Evolutionary conservation across 163 green algal genomes (phyloP).

Genomic region (Chlamydomonas reinhardtii): DNA sequence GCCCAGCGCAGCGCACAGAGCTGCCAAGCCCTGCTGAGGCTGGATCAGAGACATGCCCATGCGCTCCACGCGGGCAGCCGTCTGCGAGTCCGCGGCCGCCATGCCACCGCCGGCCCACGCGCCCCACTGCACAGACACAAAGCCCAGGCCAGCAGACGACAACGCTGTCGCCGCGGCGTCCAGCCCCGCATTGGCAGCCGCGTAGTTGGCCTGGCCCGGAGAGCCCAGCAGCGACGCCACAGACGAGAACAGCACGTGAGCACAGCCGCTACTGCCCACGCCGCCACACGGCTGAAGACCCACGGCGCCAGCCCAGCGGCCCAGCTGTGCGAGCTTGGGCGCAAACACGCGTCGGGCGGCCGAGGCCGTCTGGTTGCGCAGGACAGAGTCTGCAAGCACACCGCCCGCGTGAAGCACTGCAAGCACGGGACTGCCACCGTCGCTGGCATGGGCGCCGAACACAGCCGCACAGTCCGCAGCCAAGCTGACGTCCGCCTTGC

Average conservation of each 20-base stretch:
- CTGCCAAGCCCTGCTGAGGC: slow-evolving; percentile 69
- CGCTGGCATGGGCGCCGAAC: background rate
- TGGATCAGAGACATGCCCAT: slow-evolving; percentile 85
- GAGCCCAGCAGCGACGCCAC: slow-evolving; percentile 83
- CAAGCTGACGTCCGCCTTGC: slow-evolving; percentile 31
- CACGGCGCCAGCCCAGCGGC: background rate
- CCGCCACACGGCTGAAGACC: slow-evolving; percentile 41
- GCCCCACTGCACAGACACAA: slow-evolving; percentile 83
- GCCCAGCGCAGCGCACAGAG: slow-evolving; percentile 48
- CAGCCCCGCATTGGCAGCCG: slow-evolving; percentile 86
- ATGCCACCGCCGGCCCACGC: slow-evolving; percentile 90
- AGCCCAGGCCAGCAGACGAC: slow-evolving; percentile 39
- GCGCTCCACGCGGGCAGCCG: slow-evolving; percentile 76
- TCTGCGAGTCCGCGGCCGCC: slow-evolving; percentile 76
- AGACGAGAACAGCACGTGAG: slow-evolving; percentile 71
- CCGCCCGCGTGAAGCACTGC: slow-evolving; percentile 72
- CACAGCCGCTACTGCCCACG: background rate
- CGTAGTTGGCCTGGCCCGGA: slow-evolving; percentile 92
- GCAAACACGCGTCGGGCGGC: slow-evolving; percentile 62
- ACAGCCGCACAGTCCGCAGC: slow-evolving; percentile 29
- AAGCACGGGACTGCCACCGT: slow-evolving; percentile 4
- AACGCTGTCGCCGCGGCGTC: slow-evolving; percentile 66
- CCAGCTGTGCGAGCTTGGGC: slow-evolving; percentile 74
- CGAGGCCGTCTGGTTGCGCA: slow-evolving; percentile 68
- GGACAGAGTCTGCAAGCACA: slow-evolving; percentile 72